These are phyloP conservation scores for Termitomyces sp. DNA, from an alignment of 768 basidiomycete genomes.

Conservation along the genomic window DNA sequence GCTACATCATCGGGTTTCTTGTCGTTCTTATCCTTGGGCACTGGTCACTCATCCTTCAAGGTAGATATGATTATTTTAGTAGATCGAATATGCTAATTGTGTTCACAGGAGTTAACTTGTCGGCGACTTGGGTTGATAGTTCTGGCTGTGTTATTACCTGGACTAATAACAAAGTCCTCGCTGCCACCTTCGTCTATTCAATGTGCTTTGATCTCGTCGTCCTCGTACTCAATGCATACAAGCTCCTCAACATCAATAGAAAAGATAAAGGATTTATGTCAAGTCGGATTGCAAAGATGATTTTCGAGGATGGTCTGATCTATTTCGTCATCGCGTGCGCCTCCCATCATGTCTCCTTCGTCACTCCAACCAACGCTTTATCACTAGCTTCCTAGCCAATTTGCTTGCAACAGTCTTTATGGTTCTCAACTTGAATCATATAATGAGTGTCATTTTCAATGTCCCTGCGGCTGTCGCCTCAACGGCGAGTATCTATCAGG, in stretches of 20 bases:
- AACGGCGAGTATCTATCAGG: conserved; percentile 30
- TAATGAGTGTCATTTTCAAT: conserved; percentile 65
- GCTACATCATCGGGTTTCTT: conserved; percentile 43
- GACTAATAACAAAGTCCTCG: conserved; percentile 59
- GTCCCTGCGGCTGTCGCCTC: conserved; percentile 55
- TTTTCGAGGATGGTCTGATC: conserved; percentile 68
- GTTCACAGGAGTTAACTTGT: conserved; percentile 49
- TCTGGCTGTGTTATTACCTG: conserved; percentile 47
- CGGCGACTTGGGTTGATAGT: conserved; percentile 44
- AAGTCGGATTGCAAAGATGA: conserved; percentile 51
- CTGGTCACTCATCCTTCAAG: conserved; percentile 67
- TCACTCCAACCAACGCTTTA: not conserved
- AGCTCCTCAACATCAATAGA: conserved; percentile 32
- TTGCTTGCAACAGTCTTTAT: conserved; percentile 54
- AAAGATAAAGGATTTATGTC: conserved; percentile 20
- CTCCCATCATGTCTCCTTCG: not conserved
- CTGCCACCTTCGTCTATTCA: conserved; percentile 69
- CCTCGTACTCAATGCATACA: conserved; percentile 53
- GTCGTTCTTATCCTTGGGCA: conserved; percentile 59
- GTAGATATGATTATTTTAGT: conserved; percentile 18
- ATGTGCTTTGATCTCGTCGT: conserved; percentile 70
- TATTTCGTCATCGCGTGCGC: conserved; percentile 73
- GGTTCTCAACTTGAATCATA: conserved; percentile 55
- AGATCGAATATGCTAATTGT: not conserved
- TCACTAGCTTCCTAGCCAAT: conserved; percentile 36